A percentile compares a stretch with the other conserved stretches of the same genome.
phyloP scores from a whole-genome alignment of 2,329 filamentous ascomycete species.

The Samsoniella hepiali region DNA sequence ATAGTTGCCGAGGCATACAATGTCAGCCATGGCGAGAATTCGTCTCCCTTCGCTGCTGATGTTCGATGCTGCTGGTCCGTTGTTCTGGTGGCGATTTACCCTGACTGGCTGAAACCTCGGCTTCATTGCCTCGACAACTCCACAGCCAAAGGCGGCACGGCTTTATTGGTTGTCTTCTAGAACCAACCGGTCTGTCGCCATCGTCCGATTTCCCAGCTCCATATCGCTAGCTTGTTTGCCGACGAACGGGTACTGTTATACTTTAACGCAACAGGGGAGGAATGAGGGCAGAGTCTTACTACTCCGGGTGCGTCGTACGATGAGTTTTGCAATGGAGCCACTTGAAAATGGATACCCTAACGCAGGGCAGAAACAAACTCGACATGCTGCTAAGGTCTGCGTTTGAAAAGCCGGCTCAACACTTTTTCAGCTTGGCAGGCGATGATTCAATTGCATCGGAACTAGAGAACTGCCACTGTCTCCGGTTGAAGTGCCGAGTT shows the following conservation, averaged over 20 bases:
- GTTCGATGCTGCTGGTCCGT: not conserved
- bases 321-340: slow-evolving; percentile 2
- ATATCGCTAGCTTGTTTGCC: not conserved
- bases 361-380: not conserved
- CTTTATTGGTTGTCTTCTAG: not conserved
- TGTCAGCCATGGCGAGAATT: not conserved
- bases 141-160: not conserved
- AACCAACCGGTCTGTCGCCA: not conserved
- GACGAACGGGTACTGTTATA: not conserved
- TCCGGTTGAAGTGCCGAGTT: slow-evolving; percentile 2
- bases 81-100: not conserved
- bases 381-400: not conserved
- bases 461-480: not conserved
- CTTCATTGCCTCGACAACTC: not conserved
- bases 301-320: not conserved
- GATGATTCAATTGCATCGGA: not conserved
- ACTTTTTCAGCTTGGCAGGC: slow-evolving; percentile 1
- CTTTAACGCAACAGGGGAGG: not conserved
- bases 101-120: not conserved
- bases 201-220: not conserved
- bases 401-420: not conserved
- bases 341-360: slow-evolving; percentile 2
- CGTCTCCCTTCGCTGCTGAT: too few relatives aligned
- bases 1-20: not conserved
- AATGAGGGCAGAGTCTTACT: not conserved